Percentiles rank a stretch among this genome's conserved stretches.
Evolutionary conservation across 768 basidiomycete genomes (phyloP).

Genomic region (Phylloporus arenicola): DNA sequence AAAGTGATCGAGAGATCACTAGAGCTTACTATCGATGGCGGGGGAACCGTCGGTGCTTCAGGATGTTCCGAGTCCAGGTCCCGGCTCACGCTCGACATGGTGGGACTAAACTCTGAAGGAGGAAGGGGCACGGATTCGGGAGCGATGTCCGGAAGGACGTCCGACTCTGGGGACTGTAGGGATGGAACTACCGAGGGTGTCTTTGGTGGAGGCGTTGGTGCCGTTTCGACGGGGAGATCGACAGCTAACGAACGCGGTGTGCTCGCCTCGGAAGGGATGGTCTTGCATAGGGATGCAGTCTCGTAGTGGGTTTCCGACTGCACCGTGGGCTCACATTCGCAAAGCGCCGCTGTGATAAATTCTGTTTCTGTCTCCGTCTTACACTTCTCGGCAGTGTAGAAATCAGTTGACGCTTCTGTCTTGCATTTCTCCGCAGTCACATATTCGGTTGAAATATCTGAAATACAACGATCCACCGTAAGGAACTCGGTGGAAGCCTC

Average conservation of each 20-base stretch:
- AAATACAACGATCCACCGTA: constrained; percentile 42
- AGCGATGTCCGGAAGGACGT: constrained; percentile 11
- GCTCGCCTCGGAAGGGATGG: constrained; percentile 33
- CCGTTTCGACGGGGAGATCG: constrained; percentile 24
- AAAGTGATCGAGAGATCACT: constrained; percentile 21
- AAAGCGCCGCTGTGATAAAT: constrained; percentile 42
- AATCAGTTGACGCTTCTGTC: constrained; percentile 40
- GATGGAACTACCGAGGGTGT: constrained; percentile 26
- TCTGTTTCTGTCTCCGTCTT: constrained; percentile 35
- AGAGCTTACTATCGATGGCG: constrained; percentile 17
- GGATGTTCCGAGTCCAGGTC: constrained; percentile 20
- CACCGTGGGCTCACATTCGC: constrained; percentile 27
- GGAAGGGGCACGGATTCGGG: constrained; percentile 38
- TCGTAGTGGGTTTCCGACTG: constrained; percentile 46
- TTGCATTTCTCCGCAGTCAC: constrained; percentile 46
- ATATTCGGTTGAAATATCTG: constrained; percentile 43
- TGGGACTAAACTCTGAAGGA: constrained; percentile 29
- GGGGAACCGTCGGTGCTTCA: constrained; percentile 7
- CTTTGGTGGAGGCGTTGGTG: constrained; percentile 24
- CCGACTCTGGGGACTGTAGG: constrained; percentile 24
- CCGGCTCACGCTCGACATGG: constrained; percentile 16
- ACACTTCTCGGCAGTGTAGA: constrained; percentile 41
- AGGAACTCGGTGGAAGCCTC: constrained; percentile 42
- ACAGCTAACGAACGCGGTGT: constrained; percentile 34
- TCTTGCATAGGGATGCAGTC: constrained; percentile 41